Evolutionary conservation across 2,329 filamentous ascomycete species (phyloP).

Genomic region (Escovopsis sp.): DNA sequence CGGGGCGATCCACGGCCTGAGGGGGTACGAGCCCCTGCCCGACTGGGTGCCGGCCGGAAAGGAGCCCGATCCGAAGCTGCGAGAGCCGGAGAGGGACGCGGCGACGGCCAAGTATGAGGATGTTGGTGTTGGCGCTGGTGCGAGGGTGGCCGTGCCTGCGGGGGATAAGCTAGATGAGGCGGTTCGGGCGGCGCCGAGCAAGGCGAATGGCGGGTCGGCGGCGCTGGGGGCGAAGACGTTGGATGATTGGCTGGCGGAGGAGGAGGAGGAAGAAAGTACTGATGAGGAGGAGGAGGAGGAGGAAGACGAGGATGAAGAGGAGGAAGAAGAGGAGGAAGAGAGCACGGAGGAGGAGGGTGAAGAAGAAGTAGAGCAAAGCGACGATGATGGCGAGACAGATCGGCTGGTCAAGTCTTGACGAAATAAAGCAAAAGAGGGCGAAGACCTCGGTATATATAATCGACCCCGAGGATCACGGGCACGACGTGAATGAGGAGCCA

Average conservation of each 20-base stretch:
- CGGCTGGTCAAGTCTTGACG: conserved; percentile 21
- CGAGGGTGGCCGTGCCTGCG: conserved; percentile 33
- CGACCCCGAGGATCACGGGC: too few species aligned
- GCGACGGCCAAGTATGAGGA: conserved; percentile 16
- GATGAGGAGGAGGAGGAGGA: conserved; percentile 39
- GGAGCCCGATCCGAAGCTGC: conserved; percentile 62
- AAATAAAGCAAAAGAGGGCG: background rate
- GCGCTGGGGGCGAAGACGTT: conserved; percentile 56
- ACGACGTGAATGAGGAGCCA: too few species aligned
- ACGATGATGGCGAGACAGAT: conserved; percentile 29
- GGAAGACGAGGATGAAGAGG: conserved; percentile 35
- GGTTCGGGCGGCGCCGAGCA: conserved; percentile 20
- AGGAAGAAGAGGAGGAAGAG: conserved; percentile 31
- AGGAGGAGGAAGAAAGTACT: conserved; percentile 44
- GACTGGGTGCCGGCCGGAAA: conserved; percentile 69
- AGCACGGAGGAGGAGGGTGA: conserved; percentile 37
- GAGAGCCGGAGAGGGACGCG: conserved; percentile 37
- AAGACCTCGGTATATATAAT: background rate
- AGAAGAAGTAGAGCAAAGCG: conserved; percentile 29
- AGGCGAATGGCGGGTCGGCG: conserved; percentile 36
- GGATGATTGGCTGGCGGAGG: conserved; percentile 83
- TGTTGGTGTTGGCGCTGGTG: conserved; percentile 4
- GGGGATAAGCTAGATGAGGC: conserved; percentile 49
- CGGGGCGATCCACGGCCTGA: conserved; percentile 55
- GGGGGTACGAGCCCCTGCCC: conserved; percentile 66